These are phyloP conservation scores for Gossypium schwendimanii DNA, from an alignment of 441 rosid species.

Conservation along the genomic window DNA sequence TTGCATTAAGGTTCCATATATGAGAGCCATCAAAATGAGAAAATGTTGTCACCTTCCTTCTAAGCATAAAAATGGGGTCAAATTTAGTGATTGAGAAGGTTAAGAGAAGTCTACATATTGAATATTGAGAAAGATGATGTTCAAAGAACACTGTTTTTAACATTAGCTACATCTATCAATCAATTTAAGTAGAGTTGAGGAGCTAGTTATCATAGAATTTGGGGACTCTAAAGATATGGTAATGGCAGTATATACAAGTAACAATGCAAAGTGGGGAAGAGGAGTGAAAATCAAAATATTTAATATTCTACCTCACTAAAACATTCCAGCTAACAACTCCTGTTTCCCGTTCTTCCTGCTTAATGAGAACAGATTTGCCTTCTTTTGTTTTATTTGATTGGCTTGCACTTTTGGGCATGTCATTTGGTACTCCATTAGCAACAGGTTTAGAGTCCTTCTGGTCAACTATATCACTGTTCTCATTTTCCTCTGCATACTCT, in stretches of 20 bases:
- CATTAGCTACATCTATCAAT: constrained; percentile 1
- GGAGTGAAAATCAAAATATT: constrained; percentile 9
- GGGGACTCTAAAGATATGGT: background rate
- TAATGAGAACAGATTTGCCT: constrained; percentile 86
- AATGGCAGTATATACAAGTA: background rate
- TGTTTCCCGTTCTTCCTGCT: constrained; percentile 94
- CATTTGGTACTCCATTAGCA: constrained; percentile 43
- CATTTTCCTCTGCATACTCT: constrained; percentile 63
- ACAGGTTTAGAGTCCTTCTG: constrained; percentile 38
- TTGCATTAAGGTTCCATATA: background rate
- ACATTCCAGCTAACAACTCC: constrained; percentile 92
- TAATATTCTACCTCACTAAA: constrained; percentile 50
- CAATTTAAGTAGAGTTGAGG: constrained; percentile 2
- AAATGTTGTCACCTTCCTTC: background rate
- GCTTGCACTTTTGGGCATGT: constrained; percentile 30
- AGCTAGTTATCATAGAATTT: constrained; percentile 5
- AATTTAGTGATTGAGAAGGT: background rate
- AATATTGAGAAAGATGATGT: background rate
- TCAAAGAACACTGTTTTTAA: background rate
- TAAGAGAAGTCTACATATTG: background rate
- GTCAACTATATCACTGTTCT: constrained; percentile 35
- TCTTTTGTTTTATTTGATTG: constrained; percentile 44
- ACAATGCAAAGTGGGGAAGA: background rate
- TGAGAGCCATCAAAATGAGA: background rate
- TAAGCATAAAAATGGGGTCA: background rate